A percentile compares a stretch with the other conserved stretches of the same genome.
Evolutionary conservation across 1,139 yeast genomes (phyloP).

Genomic region (Candida glucosophila): DNA sequence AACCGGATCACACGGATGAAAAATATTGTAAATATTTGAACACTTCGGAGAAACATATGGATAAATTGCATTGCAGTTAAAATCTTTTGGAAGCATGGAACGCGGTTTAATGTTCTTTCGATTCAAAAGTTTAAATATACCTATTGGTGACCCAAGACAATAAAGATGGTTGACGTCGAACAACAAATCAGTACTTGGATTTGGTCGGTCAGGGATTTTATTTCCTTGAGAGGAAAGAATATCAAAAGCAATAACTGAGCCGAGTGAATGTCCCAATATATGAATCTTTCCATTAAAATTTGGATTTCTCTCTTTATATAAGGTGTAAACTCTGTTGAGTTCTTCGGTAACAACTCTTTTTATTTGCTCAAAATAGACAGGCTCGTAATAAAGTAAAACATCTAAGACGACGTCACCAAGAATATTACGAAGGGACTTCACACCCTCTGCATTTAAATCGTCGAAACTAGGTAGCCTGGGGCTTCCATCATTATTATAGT

Average conservation of each 20-base stretch:
- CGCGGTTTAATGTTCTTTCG: slow-evolving; percentile 45
- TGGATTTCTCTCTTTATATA: slow-evolving; percentile 60
- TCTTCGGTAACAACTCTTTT: slow-evolving; percentile 58
- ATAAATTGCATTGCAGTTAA: slow-evolving; percentile 10
- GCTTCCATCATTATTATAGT: slow-evolving; percentile 18
- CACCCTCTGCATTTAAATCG: slow-evolving; percentile 75
- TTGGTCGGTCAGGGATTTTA: slow-evolving; percentile 8
- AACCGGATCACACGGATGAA: slow-evolving; percentile 85
- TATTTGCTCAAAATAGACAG: slow-evolving; percentile 56
- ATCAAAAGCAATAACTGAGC: slow-evolving; percentile 80
- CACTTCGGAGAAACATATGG: slow-evolving; percentile 40
- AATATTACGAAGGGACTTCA: slow-evolving; percentile 65
- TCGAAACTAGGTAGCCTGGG: slow-evolving; percentile 52
- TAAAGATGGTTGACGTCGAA: slow-evolving; percentile 73
- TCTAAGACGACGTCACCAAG: slow-evolving; percentile 85
- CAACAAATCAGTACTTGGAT: slow-evolving; percentile 29
- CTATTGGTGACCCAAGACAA: slow-evolving; percentile 85
- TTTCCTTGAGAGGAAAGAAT: slow-evolving; percentile 48
- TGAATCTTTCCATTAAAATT: slow-evolving; percentile 72
- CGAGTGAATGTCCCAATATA: slow-evolving; percentile 84
- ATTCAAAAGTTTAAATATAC: slow-evolving; percentile 68
- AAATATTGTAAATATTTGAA: slow-evolving; percentile 59
- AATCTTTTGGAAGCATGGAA: slow-evolving; percentile 11
- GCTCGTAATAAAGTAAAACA: slow-evolving; percentile 77
- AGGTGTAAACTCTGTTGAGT: slow-evolving; percentile 58